phyloP scores from a whole-genome alignment of 495 filamentous ascomycete species.

The Penicillium cinerascens region DNA sequence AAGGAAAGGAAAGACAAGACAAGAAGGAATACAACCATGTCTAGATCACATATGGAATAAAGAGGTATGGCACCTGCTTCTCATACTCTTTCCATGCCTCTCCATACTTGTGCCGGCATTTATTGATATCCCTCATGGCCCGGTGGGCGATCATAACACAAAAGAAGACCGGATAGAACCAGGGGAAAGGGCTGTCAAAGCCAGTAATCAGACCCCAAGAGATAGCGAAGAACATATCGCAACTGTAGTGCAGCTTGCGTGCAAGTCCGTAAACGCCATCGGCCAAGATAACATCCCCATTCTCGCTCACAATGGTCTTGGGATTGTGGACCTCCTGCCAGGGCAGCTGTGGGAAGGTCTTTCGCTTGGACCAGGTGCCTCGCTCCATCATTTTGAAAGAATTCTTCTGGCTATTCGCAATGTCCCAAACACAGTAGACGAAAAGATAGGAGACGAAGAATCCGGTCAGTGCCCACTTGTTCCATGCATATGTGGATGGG shows the following conservation, averaged over 20 bases:
- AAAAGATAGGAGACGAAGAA: conserved; percentile 72
- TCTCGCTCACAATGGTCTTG: conserved; percentile 65
- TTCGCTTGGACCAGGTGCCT: conserved; percentile 65
- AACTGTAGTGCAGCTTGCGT: conserved; percentile 89
- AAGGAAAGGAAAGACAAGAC: no score
- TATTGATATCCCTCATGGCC: conserved; percentile 71
- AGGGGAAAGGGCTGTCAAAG: conserved; percentile 64
- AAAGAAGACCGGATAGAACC: conserved; percentile 95
- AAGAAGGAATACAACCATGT: no score
- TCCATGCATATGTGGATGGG: conserved; percentile 74
- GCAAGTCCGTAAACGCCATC: conserved; percentile 90
- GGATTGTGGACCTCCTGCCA: conserved; percentile 78
- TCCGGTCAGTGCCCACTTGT: conserved; percentile 52
- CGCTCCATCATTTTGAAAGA: conserved; percentile 78
- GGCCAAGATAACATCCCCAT: conserved; percentile 72
- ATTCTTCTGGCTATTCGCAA: conserved; percentile 89
- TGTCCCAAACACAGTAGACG: conserved; percentile 91
- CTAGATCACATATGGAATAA: conserved; percentile 60
- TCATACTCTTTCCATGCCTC: conserved; percentile 89
- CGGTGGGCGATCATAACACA: conserved; percentile 84
- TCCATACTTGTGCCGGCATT: conserved; percentile 83
- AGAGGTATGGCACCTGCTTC: conserved; percentile 79
- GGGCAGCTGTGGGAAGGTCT: conserved; percentile 83
- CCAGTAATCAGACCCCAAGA: conserved; percentile 60
- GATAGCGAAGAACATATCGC: conserved; percentile 76